Evolutionary conservation across 192 early-diverging fungal species (phyloP).

Genomic region (Coemansia sp.): DNA sequence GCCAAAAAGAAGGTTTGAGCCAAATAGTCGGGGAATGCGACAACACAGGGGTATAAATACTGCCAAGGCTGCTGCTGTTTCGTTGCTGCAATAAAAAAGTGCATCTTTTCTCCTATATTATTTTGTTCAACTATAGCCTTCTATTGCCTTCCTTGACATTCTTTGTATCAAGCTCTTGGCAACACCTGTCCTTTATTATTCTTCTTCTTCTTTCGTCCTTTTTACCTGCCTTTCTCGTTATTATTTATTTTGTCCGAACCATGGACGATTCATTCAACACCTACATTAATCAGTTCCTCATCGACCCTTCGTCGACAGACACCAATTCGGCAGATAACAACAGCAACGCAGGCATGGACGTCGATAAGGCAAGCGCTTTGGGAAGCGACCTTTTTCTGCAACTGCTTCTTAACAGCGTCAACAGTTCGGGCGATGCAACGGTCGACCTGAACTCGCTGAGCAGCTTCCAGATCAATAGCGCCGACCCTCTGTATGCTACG

Average conservation of each 20-base stretch:
- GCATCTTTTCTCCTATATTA: not conserved
- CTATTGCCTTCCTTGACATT: constrained; percentile 1
- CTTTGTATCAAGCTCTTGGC: not conserved
- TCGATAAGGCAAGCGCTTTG: not conserved
- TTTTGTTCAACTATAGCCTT: constrained; percentile 5
- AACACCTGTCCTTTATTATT: not conserved
- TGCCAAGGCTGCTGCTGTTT: not conserved
- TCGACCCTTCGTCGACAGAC: constrained; percentile 25
- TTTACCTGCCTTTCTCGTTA: not conserved
- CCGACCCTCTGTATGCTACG: not conserved
- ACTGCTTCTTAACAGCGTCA: constrained; percentile 33
- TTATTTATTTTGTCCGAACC: constrained; percentile 1
- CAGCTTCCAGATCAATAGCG: constrained; percentile 8
- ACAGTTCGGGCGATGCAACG: constrained; percentile 13
- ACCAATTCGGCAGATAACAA: not conserved
- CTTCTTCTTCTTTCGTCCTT: not conserved
- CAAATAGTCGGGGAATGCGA: too few relatives aligned
- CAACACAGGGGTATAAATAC: not conserved
- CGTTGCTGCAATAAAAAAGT: not conserved
- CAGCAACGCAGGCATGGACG: not conserved
- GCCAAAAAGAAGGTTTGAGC: too few relatives aligned
- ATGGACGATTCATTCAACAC: constrained; percentile 37
- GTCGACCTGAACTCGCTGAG: constrained; percentile 40
- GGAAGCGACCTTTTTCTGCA: constrained; percentile 41
- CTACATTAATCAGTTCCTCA: constrained; percentile 48